Base-by-base conservation (phyloP, 2,329 filamentous ascomycete species). In the Arachnomyces sp. region DNA sequence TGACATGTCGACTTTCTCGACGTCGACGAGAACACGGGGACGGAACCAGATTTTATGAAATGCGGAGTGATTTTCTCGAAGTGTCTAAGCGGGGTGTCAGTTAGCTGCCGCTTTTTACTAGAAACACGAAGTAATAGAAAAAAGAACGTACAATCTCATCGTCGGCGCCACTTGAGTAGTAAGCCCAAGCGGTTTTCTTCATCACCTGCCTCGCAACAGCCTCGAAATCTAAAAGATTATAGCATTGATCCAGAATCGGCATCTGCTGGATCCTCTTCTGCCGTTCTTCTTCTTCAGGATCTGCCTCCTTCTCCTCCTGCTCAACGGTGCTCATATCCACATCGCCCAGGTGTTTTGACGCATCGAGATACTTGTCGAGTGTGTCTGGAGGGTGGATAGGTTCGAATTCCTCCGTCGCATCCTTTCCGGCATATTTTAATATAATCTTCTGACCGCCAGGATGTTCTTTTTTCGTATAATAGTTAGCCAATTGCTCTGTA, bases 1-100 rank as follows among this genome's bases (percentile, higher is more conserved):
- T 28, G 78, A 80, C 59, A 85, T 80, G 62, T 95, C 86, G 45
- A 98, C 77, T 15, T 85, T 75, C 60, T 89, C 85, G 28, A 98
- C 92, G 56, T 98, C 83, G 39, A 94, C 79, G 41, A 98, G 80
- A 41, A 98, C 72, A 48, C 81, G 82, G 3, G 92, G 92, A 15
- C 92, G 80, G 72, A 98, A 96, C 90, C 92, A 84, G 65, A 95
- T 93, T 61, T 93, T 89, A 69, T 98, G 92, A 69, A 88, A 98
- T 34, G 92, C 92, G 34, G 77, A 79, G 68, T 95, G 90, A 68
- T 98, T 98, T 67, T 96, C 90, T 49, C 90, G 80, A 72, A 96
- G 73, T 0, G 92, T 95, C 84, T 93, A 50, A 2, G 12, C 7
- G 1, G 7, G 33, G 12, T 13, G 36, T 46, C 40, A 21, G 40